Evolutionary conservation across 495 filamentous ascomycete genomes (phyloP).

Genomic region (Xylaria scruposa): DNA sequence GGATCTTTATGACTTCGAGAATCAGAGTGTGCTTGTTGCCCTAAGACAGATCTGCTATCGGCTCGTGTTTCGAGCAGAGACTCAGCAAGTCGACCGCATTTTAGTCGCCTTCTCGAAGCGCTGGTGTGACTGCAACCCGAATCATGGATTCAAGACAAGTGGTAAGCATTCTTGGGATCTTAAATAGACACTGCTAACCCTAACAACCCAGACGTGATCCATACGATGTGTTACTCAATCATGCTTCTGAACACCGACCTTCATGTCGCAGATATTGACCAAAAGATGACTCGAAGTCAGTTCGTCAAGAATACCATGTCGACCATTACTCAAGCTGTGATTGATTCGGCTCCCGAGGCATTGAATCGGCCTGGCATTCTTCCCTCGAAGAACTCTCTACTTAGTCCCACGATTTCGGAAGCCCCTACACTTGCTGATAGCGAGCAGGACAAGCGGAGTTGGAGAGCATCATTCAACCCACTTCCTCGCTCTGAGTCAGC

Average conservation of each 20-base stretch:
- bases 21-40: conserved; percentile 79
- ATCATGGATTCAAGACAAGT: conserved; percentile 88
- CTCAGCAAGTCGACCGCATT: conserved; percentile 95
- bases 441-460: conserved; percentile 52
- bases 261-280: conserved; percentile 90
- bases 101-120: conserved; percentile 83
- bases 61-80: conserved; percentile 88
- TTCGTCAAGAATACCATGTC: conserved; percentile 97
- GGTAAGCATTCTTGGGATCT: conserved; percentile 59
- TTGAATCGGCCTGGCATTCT: conserved; percentile 63
- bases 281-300: conserved; percentile 92
- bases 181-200: conserved; percentile 26
- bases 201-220: conserved; percentile 76
- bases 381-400: conserved; percentile 43
- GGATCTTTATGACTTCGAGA: conserved; percentile 85
- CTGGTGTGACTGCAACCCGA: conserved; percentile 95
- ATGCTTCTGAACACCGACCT: conserved; percentile 96
- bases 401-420: conserved; percentile 40
- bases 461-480: conserved; percentile 56
- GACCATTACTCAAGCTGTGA: conserved; percentile 78
- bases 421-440: conserved; percentile 47
- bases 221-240: conserved; percentile 96
- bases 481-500: conserved; percentile 53
- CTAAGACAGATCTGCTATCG: conserved; percentile 81
- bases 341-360: conserved; percentile 70